These are phyloP conservation scores for Poa pratensis DNA, from an alignment of 176 grass and related monocot genomes.

Conservation along the genomic window DNA sequence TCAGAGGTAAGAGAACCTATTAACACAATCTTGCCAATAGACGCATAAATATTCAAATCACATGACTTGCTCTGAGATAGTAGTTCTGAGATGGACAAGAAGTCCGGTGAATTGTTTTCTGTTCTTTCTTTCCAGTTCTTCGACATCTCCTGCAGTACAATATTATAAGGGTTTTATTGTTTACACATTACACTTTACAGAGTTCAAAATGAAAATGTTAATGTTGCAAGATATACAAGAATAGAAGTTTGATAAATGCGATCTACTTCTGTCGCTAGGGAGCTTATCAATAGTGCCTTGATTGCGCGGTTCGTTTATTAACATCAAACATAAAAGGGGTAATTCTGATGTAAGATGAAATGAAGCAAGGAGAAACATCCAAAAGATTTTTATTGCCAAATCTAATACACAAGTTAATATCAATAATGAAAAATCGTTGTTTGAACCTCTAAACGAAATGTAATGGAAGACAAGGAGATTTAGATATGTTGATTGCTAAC, in stretches of 20 bases:
- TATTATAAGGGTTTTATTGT: slow-evolving; percentile 10
- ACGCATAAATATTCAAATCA: slow-evolving; percentile 51
- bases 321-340: neutral
- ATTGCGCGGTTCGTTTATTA: neutral
- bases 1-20: neutral
- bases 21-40: slow-evolving; percentile 43
- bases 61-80: slow-evolving; percentile 35
- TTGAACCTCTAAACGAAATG: slow-evolving; percentile 6
- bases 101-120: slow-evolving; percentile 17
- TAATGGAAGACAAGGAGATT: neutral
- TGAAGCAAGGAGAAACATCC: neutral
- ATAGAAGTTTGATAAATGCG: slow-evolving; percentile 4
- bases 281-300: neutral
- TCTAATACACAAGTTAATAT: neutral
- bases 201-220: neutral
- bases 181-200: neutral
- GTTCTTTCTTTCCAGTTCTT: slow-evolving; percentile 60
- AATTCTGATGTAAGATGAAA: slow-evolving; percentile 30
- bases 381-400: neutral
- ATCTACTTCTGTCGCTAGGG: neutral
- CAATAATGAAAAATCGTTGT: neutral
- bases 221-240: neutral
- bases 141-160: slow-evolving; percentile 28
- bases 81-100: slow-evolving; percentile 53
- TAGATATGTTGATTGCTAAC: slow-evolving; percentile 3